Evolutionary conservation across 805 yeast species (phyloP).

Genomic region (Hanseniaspora jakobsenii): DNA sequence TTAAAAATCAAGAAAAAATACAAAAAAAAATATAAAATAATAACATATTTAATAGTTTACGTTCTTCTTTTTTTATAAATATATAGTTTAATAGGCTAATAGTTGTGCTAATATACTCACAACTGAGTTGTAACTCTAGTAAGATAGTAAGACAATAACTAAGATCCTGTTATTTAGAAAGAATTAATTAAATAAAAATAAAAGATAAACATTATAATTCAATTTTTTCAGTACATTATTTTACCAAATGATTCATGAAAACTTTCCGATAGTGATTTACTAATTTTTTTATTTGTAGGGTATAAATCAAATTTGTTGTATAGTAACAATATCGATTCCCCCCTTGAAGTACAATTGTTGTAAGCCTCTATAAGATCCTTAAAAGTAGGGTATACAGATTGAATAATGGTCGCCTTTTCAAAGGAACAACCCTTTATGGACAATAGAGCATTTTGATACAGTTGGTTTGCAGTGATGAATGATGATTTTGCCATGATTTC

Average conservation of each 20-base stretch:
- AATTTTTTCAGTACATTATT: not conserved
- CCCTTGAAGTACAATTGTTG: slow-evolving; percentile 21
- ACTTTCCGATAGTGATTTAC: slow-evolving; percentile 27
- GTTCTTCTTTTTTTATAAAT: too few species aligned
- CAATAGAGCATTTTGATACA: slow-evolving; percentile 66
- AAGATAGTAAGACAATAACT: too few species aligned
- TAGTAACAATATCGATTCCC: slow-evolving; percentile 24
- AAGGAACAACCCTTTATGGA: slow-evolving; percentile 67
- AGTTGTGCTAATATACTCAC: not conserved
- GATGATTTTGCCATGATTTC: slow-evolving; percentile 57
- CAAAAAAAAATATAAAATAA: too few species aligned
- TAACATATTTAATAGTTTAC: too few species aligned
- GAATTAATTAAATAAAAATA: too few species aligned
- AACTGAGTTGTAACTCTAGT: too few species aligned
- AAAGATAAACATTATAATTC: too few species aligned
- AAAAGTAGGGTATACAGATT: slow-evolving; percentile 61
- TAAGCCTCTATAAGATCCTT: slow-evolving; percentile 32
- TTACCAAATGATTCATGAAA: slow-evolving; percentile 23
- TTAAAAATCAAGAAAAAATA: too few species aligned
- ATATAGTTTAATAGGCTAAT: too few species aligned
- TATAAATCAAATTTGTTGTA: slow-evolving; percentile 23
- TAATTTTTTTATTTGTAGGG: slow-evolving; percentile 27
- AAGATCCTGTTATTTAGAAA: too few species aligned
- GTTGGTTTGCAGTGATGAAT: slow-evolving; percentile 59
- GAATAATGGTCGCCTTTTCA: slow-evolving; percentile 75